Base-by-base conservation (phyloP, 2,329 filamentous ascomycete species). In the Cladobotryum mycophilum region DNA sequence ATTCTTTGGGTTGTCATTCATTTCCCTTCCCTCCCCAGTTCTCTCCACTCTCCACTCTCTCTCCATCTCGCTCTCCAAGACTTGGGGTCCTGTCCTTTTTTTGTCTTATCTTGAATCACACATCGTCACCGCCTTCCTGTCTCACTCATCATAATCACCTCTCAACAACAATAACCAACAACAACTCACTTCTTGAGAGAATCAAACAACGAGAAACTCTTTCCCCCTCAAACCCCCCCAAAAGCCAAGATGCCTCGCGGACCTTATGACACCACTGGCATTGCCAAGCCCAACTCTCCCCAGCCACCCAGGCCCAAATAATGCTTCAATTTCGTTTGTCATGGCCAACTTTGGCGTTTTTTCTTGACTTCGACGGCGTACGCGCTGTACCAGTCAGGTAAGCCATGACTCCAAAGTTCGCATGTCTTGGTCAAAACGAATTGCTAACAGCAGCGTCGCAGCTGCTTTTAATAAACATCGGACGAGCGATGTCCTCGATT, bases 241-340 rank as follows among this genome's bases (percentile, higher is more conserved):
- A 15, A 52, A 49, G 34, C 38, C 38, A 53, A 53, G 40, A 70
- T 70, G 67, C 55, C 63, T 36, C 65, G 67, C 42, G 67, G 67
- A 47, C 67, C 67, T 2, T 70, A 70, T 52, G 67, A 70, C 50
- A 66, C 62, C n/a, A 70, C 67, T 47, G 67, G 67, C 52, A 59
- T 70, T 40, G 52, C 59, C 47, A 70, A 68, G 61, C 66, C 67
- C 48, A 66, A 53, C 56, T 57, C 58, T 25, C 66, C 67, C 43
- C 67, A 68, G 53, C 67, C 64, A 12, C 66, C 65, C 12, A 70
- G 66, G 57, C 55, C 63, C 17, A 55, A 60, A 52, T 63, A 60
- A 52, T 49, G 41, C 9, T n/a, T 42, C 43, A 47, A 15, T 42
- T 22, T 40, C 3, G 38, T 38, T 15, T 53, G 14, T 20, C 35